Conservation (phyloP, 164 flowering plant genomes). For the Magnolia changhungtana region DNA sequence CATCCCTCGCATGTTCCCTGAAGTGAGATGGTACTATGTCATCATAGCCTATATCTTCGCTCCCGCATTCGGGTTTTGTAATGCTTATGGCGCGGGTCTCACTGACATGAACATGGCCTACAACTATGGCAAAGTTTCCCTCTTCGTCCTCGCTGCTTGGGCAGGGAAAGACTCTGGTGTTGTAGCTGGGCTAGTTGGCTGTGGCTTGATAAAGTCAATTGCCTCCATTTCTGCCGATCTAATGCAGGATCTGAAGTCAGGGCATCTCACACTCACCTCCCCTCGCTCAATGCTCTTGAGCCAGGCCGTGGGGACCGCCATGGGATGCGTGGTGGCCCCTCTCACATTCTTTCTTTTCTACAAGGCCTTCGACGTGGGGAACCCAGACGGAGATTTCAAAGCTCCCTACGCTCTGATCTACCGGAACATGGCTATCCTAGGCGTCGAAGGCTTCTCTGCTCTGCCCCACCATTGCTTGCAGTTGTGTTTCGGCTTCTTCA, state of each 20-base stretch:
- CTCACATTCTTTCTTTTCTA: conserved; percentile 77
- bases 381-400: conserved; percentile 77
- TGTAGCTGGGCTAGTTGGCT: conserved; percentile 79
- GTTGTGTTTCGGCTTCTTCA: conserved; percentile 75
- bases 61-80: conserved; percentile 83
- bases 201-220: conserved; percentile 77
- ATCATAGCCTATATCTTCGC: conserved; percentile 73
- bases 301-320: conserved; percentile 82
- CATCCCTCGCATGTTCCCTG: conserved; percentile 81
- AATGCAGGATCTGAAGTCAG: conserved; percentile 93
- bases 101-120: conserved; percentile 93
- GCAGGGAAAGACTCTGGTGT: conserved; percentile 64
- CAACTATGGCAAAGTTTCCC: conserved; percentile 85
- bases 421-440: conserved; percentile 89
- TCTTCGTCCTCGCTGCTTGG: conserved; percentile 67
- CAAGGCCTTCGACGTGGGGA: conserved; percentile 88
- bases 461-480: conserved; percentile 80
- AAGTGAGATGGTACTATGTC: conserved; percentile 80
- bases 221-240: conserved; percentile 72
- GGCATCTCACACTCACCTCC: conserved; percentile 80
- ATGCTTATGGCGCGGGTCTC: conserved; percentile 89
- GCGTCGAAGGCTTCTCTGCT: conserved; percentile 87
- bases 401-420: conserved; percentile 89
- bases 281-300: conserved; percentile 81
- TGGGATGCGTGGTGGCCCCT: conserved; percentile 91